Conservation (phyloP, 768 basidiomycete species). For the Termitomyces sp. region DNA sequence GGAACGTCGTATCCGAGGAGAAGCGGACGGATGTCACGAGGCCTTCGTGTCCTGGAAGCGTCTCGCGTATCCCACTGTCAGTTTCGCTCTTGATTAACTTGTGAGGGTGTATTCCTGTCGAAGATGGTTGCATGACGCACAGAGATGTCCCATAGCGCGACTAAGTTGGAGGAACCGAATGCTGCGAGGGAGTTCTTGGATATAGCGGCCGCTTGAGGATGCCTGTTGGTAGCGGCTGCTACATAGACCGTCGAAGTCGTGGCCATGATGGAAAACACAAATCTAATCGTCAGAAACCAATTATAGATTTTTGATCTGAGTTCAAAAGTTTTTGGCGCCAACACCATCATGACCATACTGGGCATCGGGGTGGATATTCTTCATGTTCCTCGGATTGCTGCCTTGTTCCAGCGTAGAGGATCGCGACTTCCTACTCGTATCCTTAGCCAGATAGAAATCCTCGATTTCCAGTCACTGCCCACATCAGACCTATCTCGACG, state of each 20-base stretch:
- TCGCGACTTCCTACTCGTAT: conserved; percentile 56
- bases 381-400: conserved; percentile 59
- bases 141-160: conserved; percentile 43
- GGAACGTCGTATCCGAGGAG: conserved; percentile 44
- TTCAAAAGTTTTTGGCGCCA: not conserved
- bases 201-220: conserved; percentile 45
- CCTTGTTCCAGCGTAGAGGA: conserved; percentile 48
- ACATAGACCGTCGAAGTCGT: conserved; percentile 35
- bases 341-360: conserved; percentile 50
- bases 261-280: conserved; percentile 19
- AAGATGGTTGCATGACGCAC: conserved; percentile 21
- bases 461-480: conserved; percentile 34
- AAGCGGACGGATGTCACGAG: conserved; percentile 79
- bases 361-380: conserved; percentile 79
- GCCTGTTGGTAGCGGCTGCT: conserved; percentile 46
- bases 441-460: conserved; percentile 48
- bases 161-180: conserved; percentile 43
- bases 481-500: conserved; percentile 18
- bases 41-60: conserved; percentile 73
- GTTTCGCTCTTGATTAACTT: conserved; percentile 34
- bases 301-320: conserved; percentile 7
- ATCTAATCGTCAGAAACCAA: conserved; percentile 3
- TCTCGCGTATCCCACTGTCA: conserved; percentile 58
- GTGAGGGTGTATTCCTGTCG: conserved; percentile 1
- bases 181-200: conserved; percentile 39